Base-by-base conservation (phyloP, 805 yeast species). In the Saturnispora sanitii region DNA sequence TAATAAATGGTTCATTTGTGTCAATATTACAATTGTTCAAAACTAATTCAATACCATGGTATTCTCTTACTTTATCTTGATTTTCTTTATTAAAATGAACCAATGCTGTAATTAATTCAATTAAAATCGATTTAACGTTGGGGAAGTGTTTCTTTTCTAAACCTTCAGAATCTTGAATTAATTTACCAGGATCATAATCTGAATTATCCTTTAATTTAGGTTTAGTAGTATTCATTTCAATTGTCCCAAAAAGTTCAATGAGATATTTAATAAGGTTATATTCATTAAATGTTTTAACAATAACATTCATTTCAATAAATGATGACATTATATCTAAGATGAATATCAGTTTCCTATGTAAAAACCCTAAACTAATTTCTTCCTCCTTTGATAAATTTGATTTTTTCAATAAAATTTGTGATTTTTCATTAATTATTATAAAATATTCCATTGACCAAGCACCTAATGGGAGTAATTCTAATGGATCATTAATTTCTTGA, bases 11-110 rank as follows among this genome's bases (percentile, higher is more conserved):
- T 56, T 92, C 94, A 55, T 83, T 77, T 34, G 78, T 79, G 57
- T 90, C 97, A 38, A 92, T 77, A 30, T 82, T 74, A 62, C 96
- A 88, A 47, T 79, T 81, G 6, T 88, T 81, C 19, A 90, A 63
- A 0, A 88, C 68, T 16, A 84, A 59, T 40, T 77, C 84, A 12
- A 90, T 57, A 0, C 86, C 94, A 35, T 81, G 83, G 1, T 66
- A 49, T 22, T 70, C 71, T 35, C 96, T 64, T 27, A 83, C 64
- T 33, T 61, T 55, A 42, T 88, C 90, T 55, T 90, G 96, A 4
- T 75, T 71, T 4, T 64, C 64, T 34, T 58, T 62, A 35, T 77
- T 70, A 1, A 70, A 63, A 47, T 70, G 70, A 0, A 73, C 67
- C 35, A 87, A 55, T 36, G 71, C 68, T 0, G 87, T 70, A 9